Conservation (phyloP, 2,329 filamentous ascomycete genomes). For the Fusarium sp. region DNA sequence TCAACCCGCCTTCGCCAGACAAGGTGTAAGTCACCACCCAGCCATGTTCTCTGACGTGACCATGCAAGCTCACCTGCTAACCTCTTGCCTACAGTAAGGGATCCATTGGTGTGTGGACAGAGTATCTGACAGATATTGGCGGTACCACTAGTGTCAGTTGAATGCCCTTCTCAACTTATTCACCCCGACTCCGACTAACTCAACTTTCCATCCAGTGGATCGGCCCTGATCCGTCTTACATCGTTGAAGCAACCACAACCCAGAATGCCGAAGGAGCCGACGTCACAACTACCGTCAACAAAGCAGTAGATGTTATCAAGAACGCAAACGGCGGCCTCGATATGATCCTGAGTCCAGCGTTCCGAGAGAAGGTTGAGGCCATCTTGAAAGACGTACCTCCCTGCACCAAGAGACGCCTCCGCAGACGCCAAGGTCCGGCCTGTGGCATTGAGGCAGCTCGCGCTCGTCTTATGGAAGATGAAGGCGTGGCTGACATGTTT, state of each 20-base stretch:
- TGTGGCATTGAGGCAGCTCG: slow-evolving; percentile 7
- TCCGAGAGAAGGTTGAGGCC: slow-evolving; percentile 2
- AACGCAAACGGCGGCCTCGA: slow-evolving; percentile 3
- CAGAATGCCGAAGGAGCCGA: slow-evolving; percentile 4
- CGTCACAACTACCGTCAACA: slow-evolving; percentile 3
- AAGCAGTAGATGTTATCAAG: slow-evolving; percentile 5
- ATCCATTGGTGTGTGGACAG: slow-evolving; percentile 6
- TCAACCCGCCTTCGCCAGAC: slow-evolving; percentile 1
- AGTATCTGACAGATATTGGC: slow-evolving; percentile 6
- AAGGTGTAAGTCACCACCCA: not conserved
- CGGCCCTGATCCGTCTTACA: slow-evolving; percentile 7
- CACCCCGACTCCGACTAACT: not conserved
- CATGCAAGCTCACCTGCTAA: not conserved
- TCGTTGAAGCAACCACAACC: slow-evolving; percentile 7
- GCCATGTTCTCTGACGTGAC: not conserved
- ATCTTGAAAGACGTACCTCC: slow-evolving; percentile 7
- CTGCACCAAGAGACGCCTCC: slow-evolving; percentile 2
- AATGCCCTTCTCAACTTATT: not conserved
- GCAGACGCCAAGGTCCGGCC: slow-evolving; percentile 1
- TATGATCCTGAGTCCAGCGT: slow-evolving; percentile 8
- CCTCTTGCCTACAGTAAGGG: not conserved
- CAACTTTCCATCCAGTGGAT: slow-evolving; percentile 1
- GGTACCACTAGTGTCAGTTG: slow-evolving; percentile 5
- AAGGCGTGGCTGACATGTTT: slow-evolving; percentile 5
- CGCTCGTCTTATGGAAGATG: not conserved